phyloP scores from a whole-genome alignment of 305 asterid species.

The Fraxinus platypoda region DNA sequence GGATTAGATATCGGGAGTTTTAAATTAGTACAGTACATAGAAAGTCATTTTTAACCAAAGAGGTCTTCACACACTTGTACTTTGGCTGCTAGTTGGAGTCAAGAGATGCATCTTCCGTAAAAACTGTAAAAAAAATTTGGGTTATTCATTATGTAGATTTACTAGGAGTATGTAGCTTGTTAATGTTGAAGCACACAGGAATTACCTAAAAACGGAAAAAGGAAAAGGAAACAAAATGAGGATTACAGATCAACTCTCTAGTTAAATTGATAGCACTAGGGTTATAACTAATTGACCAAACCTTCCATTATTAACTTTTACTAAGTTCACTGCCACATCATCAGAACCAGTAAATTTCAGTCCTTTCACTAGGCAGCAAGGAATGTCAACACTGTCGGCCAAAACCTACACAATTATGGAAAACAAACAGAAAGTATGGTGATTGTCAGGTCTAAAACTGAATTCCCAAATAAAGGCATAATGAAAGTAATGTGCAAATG shows the following conservation, averaged over 20 bases:
- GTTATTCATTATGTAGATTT: not conserved
- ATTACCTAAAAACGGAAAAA: slow-evolving; percentile 6
- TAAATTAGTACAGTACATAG: not conserved
- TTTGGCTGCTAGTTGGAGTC: slow-evolving; percentile 17
- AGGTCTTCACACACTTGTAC: not conserved
- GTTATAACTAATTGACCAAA: slow-evolving; percentile 24
- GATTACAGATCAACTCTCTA: slow-evolving; percentile 1
- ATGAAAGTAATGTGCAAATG: not conserved
- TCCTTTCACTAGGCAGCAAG: slow-evolving; percentile 91
- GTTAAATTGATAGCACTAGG: slow-evolving; percentile 16
- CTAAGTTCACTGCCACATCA: slow-evolving; percentile 87
- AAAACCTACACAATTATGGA: slow-evolving; percentile 63
- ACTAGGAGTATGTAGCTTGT: slow-evolving; percentile 1
- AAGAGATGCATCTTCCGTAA: slow-evolving; percentile 15
- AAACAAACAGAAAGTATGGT: slow-evolving; percentile 25
- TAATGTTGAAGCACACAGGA: not conserved
- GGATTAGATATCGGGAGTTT: not conserved
- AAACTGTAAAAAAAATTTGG: not conserved
- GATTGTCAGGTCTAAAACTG: not conserved
- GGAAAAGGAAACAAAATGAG: not conserved
- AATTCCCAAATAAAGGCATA: not conserved
- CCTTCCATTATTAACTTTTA: slow-evolving; percentile 72
- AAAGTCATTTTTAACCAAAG: slow-evolving; percentile 4
- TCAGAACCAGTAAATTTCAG: slow-evolving; percentile 79
- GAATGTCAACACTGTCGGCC: slow-evolving; percentile 82